Base-by-base conservation (phyloP, 305 asterid species). In the Withania somnifera region DNA sequence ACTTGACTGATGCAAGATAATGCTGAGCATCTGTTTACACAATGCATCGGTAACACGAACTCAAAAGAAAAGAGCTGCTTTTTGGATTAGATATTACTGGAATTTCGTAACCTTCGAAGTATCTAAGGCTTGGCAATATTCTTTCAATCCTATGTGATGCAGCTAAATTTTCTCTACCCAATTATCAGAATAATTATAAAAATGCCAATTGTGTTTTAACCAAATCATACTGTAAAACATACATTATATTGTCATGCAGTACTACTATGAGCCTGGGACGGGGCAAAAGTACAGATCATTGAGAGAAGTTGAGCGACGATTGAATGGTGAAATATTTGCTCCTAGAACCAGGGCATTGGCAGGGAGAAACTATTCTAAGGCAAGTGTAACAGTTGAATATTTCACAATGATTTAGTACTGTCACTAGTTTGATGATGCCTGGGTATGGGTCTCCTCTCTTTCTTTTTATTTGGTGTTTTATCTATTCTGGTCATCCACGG, bases 261-360 rank as follows among this genome's bases (percentile, higher is more conserved):
- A 92, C 83, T 95, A 89, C 82, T 87, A 68, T 82, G 98, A 95
- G 85, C 92, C 97, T 4, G 92, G 86, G 57, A 93, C 95, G 5
- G 95, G 97, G 3, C 86, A 52, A 63, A 91, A 90, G 86, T 95
- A 90, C 87, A 91, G 97, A 82, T 95, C 98, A 14, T 67, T 86
- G 5, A 86, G 26, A 45, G 93, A 88, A 63, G 90, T 93, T 34
- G 76, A 87, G 75, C 85, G 91, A 53, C 81, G 92, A 84, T 63
- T 95, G 50, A 91, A 83, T 28, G 92, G 93, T 42, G 89, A 84
- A 83, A 82, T 75, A 77, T 78, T 24, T 47, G 42, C 77, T 60
- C 42, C 73, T 17, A 79, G 28, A 64, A 50, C 87, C 82, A 81
- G 71, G 78, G 76, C 77, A 69, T 5, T 34, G 11, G 20, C 52